phyloP scores from a whole-genome alignment of 73 alveolate genomes.

The Uronychia binucleata region DNA sequence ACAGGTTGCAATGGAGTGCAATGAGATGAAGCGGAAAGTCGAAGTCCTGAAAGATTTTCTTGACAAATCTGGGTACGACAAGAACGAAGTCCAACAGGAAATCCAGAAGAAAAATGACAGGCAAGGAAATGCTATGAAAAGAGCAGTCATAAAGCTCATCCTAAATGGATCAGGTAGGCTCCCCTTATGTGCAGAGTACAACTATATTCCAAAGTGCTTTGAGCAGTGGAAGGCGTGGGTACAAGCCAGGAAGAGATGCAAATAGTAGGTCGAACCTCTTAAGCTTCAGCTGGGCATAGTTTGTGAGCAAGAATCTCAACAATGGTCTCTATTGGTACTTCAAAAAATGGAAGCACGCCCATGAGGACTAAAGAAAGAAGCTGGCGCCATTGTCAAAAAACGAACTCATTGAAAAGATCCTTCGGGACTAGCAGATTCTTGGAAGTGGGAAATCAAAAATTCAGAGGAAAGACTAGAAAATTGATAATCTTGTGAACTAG shows the following conservation, averaged over 20 bases:
- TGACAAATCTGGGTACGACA: conserved; percentile 32
- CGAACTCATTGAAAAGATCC: conserved; percentile 49
- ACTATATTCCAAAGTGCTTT: conserved; percentile 59
- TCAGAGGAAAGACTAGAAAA: conserved; percentile 29
- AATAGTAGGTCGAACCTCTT: conserved; percentile 14
- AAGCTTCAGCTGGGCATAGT: background rate
- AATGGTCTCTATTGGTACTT: conserved; percentile 50
- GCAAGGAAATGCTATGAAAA: conserved; percentile 40
- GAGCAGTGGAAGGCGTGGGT: conserved; percentile 64
- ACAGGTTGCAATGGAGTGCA: conserved; percentile 55
- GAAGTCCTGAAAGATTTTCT: conserved; percentile 49
- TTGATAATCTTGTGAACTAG: conserved; percentile 43
- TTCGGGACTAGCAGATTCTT: conserved; percentile 42
- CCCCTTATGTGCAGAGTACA: conserved; percentile 15
- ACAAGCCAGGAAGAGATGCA: conserved; percentile 30
- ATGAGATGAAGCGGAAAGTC: conserved; percentile 42
- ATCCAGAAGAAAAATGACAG: conserved; percentile 15
- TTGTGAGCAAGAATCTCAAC: conserved; percentile 9
- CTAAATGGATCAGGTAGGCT: conserved; percentile 24
- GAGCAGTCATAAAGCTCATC: conserved; percentile 45
- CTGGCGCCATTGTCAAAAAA: conserved; percentile 31
- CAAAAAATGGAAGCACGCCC: conserved; percentile 58
- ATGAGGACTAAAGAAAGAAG: conserved; percentile 23
- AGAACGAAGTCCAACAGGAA: conserved; percentile 36
- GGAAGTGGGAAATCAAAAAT: conserved; percentile 43